Evolutionary conservation across 2,329 filamentous ascomycete species (phyloP).

Genomic region (Cylindrodendrum hubeiense): DNA sequence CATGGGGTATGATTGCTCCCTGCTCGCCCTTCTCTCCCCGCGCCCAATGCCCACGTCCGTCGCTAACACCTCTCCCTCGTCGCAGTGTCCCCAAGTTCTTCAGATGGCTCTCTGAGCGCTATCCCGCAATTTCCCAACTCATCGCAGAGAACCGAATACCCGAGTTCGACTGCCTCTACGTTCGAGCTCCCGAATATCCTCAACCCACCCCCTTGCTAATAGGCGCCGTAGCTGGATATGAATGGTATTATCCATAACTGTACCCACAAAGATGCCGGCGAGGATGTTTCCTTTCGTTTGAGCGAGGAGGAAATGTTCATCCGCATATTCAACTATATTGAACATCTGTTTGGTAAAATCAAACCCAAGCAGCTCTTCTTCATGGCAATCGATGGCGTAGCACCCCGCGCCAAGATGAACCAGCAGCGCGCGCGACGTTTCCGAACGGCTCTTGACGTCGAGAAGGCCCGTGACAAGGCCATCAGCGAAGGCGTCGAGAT

Average conservation of each 20-base stretch:
- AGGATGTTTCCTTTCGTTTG: constrained; percentile 91
- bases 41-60: not conserved
- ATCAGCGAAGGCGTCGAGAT: constrained; percentile 89
- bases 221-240: constrained; percentile 81
- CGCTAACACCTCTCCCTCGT: constrained; percentile 32
- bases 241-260: constrained; percentile 99
- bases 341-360: constrained; percentile 98
- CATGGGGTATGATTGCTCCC: constrained; percentile 47
- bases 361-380: constrained; percentile 99
- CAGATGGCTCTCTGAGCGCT: constrained; percentile 99
- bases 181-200: constrained; percentile 53
- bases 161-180: constrained; percentile 97
- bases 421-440: constrained; percentile 97
- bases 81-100: constrained; percentile 87
- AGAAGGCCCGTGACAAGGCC: constrained; percentile 92
- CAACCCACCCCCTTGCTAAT: constrained; percentile 37
- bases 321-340: constrained; percentile 99
- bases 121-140: constrained; percentile 97
- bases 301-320: constrained; percentile 99
- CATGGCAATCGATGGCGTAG: constrained; percentile 99
- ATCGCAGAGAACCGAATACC: constrained; percentile 99
- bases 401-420: constrained; percentile 99
- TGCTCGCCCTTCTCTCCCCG: constrained; percentile 14
- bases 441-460: constrained; percentile 90
- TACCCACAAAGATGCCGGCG: constrained; percentile 91